Percentiles rank a stretch among this genome's conserved stretches.
Evolutionary conservation across 73 alveolate species (phyloP).

Genomic region (Uronychia setigera): DNA sequence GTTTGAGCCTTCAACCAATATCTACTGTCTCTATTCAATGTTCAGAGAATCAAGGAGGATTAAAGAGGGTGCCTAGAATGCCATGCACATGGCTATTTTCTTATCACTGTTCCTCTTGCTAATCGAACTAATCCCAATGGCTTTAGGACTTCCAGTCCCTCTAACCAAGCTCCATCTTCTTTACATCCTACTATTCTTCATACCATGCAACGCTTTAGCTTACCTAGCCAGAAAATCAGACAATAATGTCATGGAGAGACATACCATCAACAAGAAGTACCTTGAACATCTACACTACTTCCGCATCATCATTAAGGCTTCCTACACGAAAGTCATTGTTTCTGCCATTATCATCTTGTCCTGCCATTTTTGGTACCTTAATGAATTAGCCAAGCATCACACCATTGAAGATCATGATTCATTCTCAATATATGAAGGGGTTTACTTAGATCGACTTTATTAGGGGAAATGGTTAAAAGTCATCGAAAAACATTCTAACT

Average conservation of each 20-base stretch:
- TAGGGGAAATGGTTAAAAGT: too few relatives aligned
- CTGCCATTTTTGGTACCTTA: constrained; percentile 19
- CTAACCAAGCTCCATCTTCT: constrained; percentile 2
- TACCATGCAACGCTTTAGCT: constrained; percentile 26
- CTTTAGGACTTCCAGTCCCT: constrained; percentile 20
- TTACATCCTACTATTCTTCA: constrained; percentile 19
- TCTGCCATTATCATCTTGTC: constrained; percentile 3
- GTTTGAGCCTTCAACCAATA: constrained; percentile 50
- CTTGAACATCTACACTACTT: constrained; percentile 24
- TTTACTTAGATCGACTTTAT: too few relatives aligned
- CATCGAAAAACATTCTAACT: too few relatives aligned
- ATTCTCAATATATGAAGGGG: too few relatives aligned
- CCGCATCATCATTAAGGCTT: constrained; percentile 10
- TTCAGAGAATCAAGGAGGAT: constrained; percentile 58
- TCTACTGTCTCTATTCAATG: constrained; percentile 51
- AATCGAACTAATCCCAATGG: constrained; percentile 9
- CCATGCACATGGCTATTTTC: constrained; percentile 27
- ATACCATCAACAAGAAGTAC: constrained; percentile 28
- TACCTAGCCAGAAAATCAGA: constrained; percentile 41
- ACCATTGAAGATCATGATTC: too few relatives aligned
- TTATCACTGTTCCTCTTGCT: constrained; percentile 3
- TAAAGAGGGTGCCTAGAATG: constrained; percentile 39
- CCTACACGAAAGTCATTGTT: constrained; percentile 3
- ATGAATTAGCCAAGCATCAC: constrained; percentile 15
- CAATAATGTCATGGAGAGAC: constrained; percentile 49